Percentiles rank a stretch among this genome's conserved stretches.
Conservation (phyloP, 805 yeast genomes). For the Starmerella sirachaensis region DNA sequence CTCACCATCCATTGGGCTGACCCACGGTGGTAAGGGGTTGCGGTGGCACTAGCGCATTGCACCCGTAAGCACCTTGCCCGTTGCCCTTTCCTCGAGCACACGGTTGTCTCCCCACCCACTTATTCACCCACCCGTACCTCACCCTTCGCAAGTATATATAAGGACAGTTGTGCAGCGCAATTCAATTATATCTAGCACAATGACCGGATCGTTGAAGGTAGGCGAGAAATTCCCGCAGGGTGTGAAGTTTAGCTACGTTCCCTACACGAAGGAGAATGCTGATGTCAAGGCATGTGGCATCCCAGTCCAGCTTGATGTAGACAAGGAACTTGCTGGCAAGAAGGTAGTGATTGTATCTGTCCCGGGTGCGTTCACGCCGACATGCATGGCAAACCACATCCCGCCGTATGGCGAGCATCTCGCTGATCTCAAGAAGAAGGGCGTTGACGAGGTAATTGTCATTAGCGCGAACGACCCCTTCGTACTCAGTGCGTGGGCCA, state of each 20-base stretch:
- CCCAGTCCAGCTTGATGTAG: constrained; percentile 29
- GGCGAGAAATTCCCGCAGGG: constrained; percentile 27
- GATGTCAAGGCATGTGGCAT: constrained; percentile 31
- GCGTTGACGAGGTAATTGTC: constrained; percentile 52
- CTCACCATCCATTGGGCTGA: no score
- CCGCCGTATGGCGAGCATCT: constrained; percentile 50
- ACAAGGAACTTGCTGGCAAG: constrained; percentile 33
- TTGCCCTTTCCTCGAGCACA: no score
- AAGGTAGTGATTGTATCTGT: constrained; percentile 61
- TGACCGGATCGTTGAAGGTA: constrained; percentile 12
- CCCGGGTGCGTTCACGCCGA: constrained; percentile 83
- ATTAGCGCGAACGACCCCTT: constrained; percentile 61
- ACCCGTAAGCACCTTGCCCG: no score
- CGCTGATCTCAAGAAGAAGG: constrained; percentile 42
- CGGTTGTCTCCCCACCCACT: no score
- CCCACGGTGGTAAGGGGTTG: no score
- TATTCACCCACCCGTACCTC: no score
- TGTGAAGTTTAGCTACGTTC: constrained; percentile 28
- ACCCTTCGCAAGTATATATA: no score
- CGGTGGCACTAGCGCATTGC: no score
- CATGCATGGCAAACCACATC: constrained; percentile 60
- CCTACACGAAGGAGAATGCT: constrained; percentile 26
- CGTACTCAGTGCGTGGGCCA: constrained; percentile 60
- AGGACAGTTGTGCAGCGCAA: no score
- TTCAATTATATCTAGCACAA: no score